These are phyloP conservation scores for Rhizophagus prolifer DNA, from an alignment of 192 early-diverging fungal genomes.

Conservation along the genomic window DNA sequence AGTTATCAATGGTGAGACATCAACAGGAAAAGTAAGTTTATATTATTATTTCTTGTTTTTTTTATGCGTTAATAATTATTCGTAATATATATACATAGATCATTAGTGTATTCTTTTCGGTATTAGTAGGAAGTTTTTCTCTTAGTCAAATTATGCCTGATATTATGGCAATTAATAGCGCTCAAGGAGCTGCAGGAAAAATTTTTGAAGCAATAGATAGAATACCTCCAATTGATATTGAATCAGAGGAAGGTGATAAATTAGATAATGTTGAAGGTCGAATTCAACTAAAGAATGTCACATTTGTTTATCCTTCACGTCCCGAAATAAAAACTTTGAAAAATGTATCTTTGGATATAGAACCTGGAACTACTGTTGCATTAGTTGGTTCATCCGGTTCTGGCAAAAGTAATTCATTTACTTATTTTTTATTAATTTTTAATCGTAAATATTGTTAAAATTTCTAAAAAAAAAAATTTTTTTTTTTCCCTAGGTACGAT, in stretches of 20 bases:
- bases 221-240: slow-evolving; percentile 73
- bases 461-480: too few species aligned
- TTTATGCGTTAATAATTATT: not conserved
- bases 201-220: slow-evolving; percentile 85
- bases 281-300: slow-evolving; percentile 43
- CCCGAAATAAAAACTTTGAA: slow-evolving; percentile 55
- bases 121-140: slow-evolving; percentile 66
- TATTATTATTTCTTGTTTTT: slow-evolving; percentile 25
- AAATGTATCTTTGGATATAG: slow-evolving; percentile 47
- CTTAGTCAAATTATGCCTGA: slow-evolving; percentile 66
- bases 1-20: slow-evolving; percentile 65
- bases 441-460: not conserved
- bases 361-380: slow-evolving; percentile 73
- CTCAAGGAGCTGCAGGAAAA: slow-evolving; percentile 76
- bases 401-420: slow-evolving; percentile 57
- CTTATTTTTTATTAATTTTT: not conserved
- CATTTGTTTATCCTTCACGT: slow-evolving; percentile 68
- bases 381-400: slow-evolving; percentile 81
- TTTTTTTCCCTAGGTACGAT: slow-evolving; percentile 22
- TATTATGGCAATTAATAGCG: slow-evolving; percentile 72
- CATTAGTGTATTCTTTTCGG: slow-evolving; percentile 70
- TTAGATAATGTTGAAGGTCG: slow-evolving; percentile 41
- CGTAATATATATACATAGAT: slow-evolving; percentile 15
- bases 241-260: slow-evolving; percentile 45
- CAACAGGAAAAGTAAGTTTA: slow-evolving; percentile 52